Evolutionary conservation across 352 stramenopile genomes (phyloP), one percentile per base, ranked within the genome.

Genomic region (Pythium rhizo-oryzae): DNA sequence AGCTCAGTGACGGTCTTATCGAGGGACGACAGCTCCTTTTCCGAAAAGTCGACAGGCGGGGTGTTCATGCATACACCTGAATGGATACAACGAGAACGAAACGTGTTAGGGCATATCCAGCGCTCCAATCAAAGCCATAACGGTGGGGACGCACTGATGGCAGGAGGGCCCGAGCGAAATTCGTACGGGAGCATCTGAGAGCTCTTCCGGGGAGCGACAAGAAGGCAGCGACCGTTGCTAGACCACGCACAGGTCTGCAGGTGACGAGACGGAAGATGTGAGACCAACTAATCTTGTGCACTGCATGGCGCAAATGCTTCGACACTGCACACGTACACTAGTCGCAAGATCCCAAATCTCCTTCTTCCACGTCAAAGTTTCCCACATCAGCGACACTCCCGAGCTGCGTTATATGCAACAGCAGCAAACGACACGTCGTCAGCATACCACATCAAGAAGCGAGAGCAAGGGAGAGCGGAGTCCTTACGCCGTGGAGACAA

Each of bases 331-430:
- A 28, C 81, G 24, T 83, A 93, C 86, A 54, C 68, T 69, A 4
- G 79, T 78, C 25, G 82, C 77, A 12, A 94, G 59, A 35, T 94
- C 82, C 86, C 86, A 94, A 11, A 82, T 87, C 57, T 94, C 86
- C 66, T 81, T 81, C 70, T 89, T 85, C 86, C 86, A 94, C 39
- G 84, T 91, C 43, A 87, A 54, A 13, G 86, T 90, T 59, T 94
- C 86, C 86, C 86, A 94, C 74, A 93, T 88, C 21, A 93, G 60
- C 18, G 82, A 92, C 23, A 87, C 74, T 3, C 78, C 77, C 65
- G 62, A 76, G 33, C 85, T 91, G 61, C 2, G 35, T 37, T 46
- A 39, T 61, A 44, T 62, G 3, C 37, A 5, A 69, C 2, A 35
- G 16, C n/a, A 47, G 21, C 18, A 47, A 19, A 19, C 41, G 0